These are phyloP conservation scores for Phoma sp. DNA, from an alignment of 2,329 filamentous ascomycete species.

Conservation along the genomic window DNA sequence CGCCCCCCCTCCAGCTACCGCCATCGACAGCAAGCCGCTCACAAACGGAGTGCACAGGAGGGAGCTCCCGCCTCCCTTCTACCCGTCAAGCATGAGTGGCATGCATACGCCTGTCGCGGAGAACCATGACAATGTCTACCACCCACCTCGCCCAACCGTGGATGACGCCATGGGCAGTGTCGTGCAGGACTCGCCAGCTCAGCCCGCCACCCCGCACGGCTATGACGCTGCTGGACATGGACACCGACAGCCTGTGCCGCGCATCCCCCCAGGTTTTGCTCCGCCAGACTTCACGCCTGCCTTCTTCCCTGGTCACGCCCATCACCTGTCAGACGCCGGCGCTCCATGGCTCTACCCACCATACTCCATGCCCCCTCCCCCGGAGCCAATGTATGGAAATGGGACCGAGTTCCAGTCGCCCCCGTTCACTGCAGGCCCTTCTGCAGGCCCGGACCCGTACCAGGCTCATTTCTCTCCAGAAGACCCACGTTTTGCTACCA, in stretches of 20 bases:
- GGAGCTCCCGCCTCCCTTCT: constrained; percentile 48
- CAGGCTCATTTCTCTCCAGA: constrained; percentile 29
- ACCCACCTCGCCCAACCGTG: constrained; percentile 35
- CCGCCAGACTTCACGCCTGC: constrained; percentile 39
- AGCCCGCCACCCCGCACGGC: constrained; percentile 29
- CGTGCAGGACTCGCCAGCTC: constrained; percentile 50
- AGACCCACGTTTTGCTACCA: constrained; percentile 25
- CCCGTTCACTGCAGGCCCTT: constrained; percentile 22
- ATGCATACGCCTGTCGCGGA: constrained; percentile 34
- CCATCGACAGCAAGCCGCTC: constrained; percentile 20
- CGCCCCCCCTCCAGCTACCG: constrained; percentile 1
- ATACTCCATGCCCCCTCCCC: constrained; percentile 37
- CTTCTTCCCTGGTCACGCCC: constrained; percentile 44
- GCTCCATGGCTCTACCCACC: constrained; percentile 42
- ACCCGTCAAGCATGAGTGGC: constrained; percentile 38
- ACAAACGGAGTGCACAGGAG: constrained; percentile 34
- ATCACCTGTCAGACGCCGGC: constrained; percentile 45
- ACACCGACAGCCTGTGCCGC: constrained; percentile 32
- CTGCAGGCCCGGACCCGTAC: constrained; percentile 30
- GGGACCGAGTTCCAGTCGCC: constrained; percentile 34
- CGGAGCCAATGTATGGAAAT: constrained; percentile 33
- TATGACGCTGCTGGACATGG: constrained; percentile 24
- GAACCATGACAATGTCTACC: constrained; percentile 21
- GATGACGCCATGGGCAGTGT: constrained; percentile 52
- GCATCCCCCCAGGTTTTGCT: constrained; percentile 44